A percentile compares a stretch with the other conserved stretches of the same genome.
phyloP scores from a whole-genome alignment of 2,329 filamentous ascomycete species.

The Coleophoma eucalyptorum region DNA sequence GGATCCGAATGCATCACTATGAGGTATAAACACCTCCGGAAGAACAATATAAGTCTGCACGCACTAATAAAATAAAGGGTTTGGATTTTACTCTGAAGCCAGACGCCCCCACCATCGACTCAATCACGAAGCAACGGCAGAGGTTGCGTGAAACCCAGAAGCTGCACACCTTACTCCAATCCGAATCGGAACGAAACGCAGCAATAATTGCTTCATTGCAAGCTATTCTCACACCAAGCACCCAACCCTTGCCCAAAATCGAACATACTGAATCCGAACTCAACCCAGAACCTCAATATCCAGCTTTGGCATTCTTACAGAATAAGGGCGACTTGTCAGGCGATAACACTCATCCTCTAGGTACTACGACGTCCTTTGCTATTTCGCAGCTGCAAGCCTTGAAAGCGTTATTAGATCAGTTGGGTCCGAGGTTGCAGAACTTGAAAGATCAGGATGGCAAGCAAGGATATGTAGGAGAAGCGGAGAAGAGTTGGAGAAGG shows the following conservation, averaged over 20 bases:
- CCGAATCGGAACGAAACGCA: slow-evolving; percentile 70
- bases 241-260: slow-evolving; percentile 44
- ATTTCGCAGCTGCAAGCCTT: slow-evolving; percentile 80
- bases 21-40: slow-evolving; percentile 43
- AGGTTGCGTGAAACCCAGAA: slow-evolving; percentile 76
- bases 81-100: slow-evolving; percentile 24
- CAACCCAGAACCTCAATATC: slow-evolving; percentile 15
- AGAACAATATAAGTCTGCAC: no score
- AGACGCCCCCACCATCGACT: slow-evolving; percentile 57
- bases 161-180: slow-evolving; percentile 64
- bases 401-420: slow-evolving; percentile 61
- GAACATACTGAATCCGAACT: slow-evolving; percentile 42
- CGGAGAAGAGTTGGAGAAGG: slow-evolving; percentile 57
- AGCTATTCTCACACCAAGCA: slow-evolving; percentile 45
- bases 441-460: slow-evolving; percentile 35
- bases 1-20: slow-evolving; percentile 83
- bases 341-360: slow-evolving; percentile 53
- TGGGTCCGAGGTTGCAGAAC: slow-evolving; percentile 60
- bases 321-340: slow-evolving; percentile 46
- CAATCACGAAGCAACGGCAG: slow-evolving; percentile 67
- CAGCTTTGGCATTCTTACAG: slow-evolving; percentile 52
- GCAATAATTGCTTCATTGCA: slow-evolving; percentile 64
- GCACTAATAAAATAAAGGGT: slow-evolving; percentile 10
- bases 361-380: slow-evolving; percentile 73
- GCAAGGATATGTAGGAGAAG: slow-evolving; percentile 28